phyloP scores from a whole-genome alignment of 1,284 basidiomycete species.

The Irpex sp. region DNA sequence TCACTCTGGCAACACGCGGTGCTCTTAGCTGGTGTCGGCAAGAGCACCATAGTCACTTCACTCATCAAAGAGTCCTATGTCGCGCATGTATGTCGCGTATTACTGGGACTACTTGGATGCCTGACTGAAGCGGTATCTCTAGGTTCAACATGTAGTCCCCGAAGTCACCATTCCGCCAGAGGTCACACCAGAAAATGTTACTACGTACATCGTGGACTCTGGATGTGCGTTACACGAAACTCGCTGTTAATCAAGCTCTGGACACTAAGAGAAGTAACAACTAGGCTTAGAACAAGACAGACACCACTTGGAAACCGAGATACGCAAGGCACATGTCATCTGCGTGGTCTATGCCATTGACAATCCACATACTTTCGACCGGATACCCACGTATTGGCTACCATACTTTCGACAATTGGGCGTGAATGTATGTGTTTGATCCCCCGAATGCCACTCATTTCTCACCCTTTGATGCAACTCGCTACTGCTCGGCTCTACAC shows the following conservation, averaged over 20 bases:
- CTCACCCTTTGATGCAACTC: background rate
- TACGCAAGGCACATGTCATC: conserved; percentile 96
- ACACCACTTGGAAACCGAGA: conserved; percentile 88
- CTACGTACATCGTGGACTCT: conserved; percentile 94
- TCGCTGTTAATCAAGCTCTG: background rate
- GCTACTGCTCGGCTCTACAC: background rate
- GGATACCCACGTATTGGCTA: conserved; percentile 98
- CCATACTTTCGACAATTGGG: conserved; percentile 96
- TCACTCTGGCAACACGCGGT: conserved; percentile 13
- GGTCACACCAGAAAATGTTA: conserved; percentile 93
- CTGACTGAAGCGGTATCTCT: background rate
- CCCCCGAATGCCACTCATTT: background rate
- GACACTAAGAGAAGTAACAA: conserved; percentile 2
- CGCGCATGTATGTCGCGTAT: conserved; percentile 60
- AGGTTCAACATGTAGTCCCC: conserved; percentile 90
- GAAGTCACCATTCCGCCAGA: conserved; percentile 96
- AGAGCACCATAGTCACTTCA: conserved; percentile 93
- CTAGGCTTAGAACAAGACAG: conserved; percentile 77
- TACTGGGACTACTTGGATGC: conserved; percentile 4
- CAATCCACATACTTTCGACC: conserved; percentile 93
- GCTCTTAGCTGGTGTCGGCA: conserved; percentile 82
- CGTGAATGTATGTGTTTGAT: conserved; percentile 65
- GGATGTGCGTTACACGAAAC: conserved; percentile 59
- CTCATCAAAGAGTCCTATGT: conserved; percentile 95
- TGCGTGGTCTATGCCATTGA: conserved; percentile 97